Evolutionary conservation across 768 basidiomycete genomes (phyloP).

Genomic region (Coprinellus aureogranulatus): DNA sequence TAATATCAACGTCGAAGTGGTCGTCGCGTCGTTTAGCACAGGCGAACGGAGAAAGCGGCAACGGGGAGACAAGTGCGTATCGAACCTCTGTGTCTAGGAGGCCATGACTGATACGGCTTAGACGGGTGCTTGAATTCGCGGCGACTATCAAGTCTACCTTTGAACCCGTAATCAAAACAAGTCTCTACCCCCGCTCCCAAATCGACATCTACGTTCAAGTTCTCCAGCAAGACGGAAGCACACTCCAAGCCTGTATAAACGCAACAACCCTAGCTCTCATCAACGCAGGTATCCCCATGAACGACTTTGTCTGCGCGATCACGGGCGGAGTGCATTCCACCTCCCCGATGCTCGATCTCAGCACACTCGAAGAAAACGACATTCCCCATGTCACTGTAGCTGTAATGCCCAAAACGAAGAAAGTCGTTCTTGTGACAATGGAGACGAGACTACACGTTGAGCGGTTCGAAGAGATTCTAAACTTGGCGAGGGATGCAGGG

Average conservation of each 20-base stretch:
- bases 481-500: conserved; percentile 73
- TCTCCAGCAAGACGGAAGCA: conserved; percentile 89
- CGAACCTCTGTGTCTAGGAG: conserved; percentile 1
- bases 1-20: conserved; percentile 85
- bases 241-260: conserved; percentile 90
- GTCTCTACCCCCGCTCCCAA: conserved; percentile 88
- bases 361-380: conserved; percentile 85
- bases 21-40: conserved; percentile 83
- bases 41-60: conserved; percentile 74
- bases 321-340: conserved; percentile 84
- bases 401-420: conserved; percentile 81
- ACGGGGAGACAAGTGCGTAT: conserved; percentile 82
- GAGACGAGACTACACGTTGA: conserved; percentile 93
- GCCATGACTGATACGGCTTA: conserved; percentile 27
- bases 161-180: conserved; percentile 89
- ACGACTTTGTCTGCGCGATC: conserved; percentile 89
- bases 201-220: conserved; percentile 95
- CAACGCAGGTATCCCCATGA: conserved; percentile 84
- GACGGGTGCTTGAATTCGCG: conserved; percentile 85
- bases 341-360: conserved; percentile 82
- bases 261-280: conserved; percentile 90
- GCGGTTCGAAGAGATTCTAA: conserved; percentile 86
- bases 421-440: conserved; percentile 86
- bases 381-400: conserved; percentile 88
- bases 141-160: conserved; percentile 90